Percentiles rank a stretch among this genome's conserved stretches.
These are phyloP conservation scores for Termitomyces sp. DNA, from an alignment of 768 basidiomycete genomes.

Conservation along the genomic window DNA sequence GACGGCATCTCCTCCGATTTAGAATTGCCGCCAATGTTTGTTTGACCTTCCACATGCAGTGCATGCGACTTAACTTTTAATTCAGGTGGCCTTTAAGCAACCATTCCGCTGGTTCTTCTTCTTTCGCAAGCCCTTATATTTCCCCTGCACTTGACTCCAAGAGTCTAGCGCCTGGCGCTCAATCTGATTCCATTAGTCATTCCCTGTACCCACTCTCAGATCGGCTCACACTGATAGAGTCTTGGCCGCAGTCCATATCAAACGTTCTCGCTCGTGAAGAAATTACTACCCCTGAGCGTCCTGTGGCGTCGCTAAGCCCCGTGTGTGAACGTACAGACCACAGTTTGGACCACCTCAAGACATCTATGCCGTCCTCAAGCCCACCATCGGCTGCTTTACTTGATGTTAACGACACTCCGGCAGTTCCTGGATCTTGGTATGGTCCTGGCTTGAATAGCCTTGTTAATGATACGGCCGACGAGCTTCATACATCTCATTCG, in stretches of 20 bases:
- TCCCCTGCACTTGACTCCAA: too few relatives aligned
- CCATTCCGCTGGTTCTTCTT: background rate
- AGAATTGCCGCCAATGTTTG: background rate
- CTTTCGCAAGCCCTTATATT: background rate
- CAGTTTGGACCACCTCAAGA: background rate
- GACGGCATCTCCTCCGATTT: background rate
- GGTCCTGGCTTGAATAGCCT: constrained; percentile 15
- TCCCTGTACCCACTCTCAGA: constrained; percentile 11
- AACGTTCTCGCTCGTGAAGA: background rate
- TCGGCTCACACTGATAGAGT: background rate
- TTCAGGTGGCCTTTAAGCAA: background rate
- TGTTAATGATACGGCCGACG: background rate
- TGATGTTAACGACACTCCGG: background rate
- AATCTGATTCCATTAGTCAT: background rate
- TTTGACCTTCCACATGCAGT: background rate
- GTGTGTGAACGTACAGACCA: background rate
- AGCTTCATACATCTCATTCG: background rate
- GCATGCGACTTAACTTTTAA: background rate
- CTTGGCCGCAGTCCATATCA: background rate
- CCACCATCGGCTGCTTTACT: background rate
- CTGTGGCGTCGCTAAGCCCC: background rate
- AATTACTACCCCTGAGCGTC: background rate
- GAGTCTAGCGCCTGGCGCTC: background rate
- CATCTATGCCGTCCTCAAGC: background rate
- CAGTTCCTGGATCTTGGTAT: constrained; percentile 11